Conservation (phyloP, 2,329 filamentous ascomycete species). For the Pseudogymnoascus sp. region DNA sequence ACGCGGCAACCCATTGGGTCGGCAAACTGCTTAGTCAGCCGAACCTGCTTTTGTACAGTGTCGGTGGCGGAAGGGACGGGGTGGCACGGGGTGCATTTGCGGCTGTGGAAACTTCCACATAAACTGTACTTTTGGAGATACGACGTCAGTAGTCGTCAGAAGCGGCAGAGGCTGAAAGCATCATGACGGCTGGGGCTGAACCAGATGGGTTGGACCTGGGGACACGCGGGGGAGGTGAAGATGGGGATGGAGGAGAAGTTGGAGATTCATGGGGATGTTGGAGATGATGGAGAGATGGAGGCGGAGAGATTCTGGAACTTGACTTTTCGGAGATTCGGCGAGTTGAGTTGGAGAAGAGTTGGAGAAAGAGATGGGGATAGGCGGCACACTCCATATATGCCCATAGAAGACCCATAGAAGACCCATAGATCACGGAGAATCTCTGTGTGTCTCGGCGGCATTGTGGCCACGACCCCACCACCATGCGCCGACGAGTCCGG, state of each 20-base stretch:
- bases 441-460: slow-evolving; percentile 1
- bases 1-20: slow-evolving; percentile 4
- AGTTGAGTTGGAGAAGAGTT: slow-evolving; percentile 4
- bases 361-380: background rate
- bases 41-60: background rate
- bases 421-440: background rate
- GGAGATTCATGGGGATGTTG: background rate
- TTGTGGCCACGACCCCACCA: background rate
- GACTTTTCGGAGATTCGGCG: slow-evolving; percentile 4
- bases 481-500: background rate
- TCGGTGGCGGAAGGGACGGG: slow-evolving; percentile 36
- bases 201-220: background rate
- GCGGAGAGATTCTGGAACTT: background rate
- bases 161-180: slow-evolving; percentile 1
- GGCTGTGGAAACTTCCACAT: slow-evolving; percentile 34
- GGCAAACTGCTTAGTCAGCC: background rate
- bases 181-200: background rate
- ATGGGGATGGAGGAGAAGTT: background rate
- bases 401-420: background rate
- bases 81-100: slow-evolving; percentile 49
- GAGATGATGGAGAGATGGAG: background rate
- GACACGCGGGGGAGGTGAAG: background rate
- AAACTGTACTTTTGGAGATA: background rate
- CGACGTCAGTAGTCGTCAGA: slow-evolving; percentile 4
- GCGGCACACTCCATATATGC: background rate